Evolutionary conservation across 163 green algal genomes (phyloP).

Genomic region (Volvox carteri): DNA sequence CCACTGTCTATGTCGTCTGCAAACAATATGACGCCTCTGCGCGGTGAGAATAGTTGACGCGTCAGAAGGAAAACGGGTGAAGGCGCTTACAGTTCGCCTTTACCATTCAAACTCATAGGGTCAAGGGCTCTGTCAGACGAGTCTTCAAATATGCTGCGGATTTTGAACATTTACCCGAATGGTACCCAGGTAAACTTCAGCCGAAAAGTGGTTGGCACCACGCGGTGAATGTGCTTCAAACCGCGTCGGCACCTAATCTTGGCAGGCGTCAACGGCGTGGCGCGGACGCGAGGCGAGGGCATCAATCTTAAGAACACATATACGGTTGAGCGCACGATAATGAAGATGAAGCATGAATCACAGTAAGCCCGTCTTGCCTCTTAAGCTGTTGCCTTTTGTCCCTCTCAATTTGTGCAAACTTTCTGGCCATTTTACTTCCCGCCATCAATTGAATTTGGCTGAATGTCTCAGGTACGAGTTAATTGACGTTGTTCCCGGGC

Average conservation of each 20-base stretch:
- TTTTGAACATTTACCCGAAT: conserved; percentile 37
- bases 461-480: conserved; percentile 34
- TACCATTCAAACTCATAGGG: conserved; percentile 27
- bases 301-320: conserved; percentile 42
- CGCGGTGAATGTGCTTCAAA: not conserved
- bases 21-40: conserved; percentile 40
- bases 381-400: conserved; percentile 18
- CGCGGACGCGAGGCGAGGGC: conserved; percentile 11
- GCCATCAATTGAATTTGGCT: too few relatives aligned
- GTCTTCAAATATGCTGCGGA: conserved; percentile 51
- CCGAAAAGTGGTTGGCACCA: not conserved
- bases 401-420: not conserved
- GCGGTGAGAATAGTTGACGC: conserved; percentile 1
- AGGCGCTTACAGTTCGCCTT: too few relatives aligned
- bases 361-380: not conserved
- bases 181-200: conserved; percentile 41
- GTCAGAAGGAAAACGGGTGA: too few relatives aligned
- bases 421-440: not conserved
- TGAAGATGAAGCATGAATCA: conserved; percentile 31
- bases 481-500: conserved; percentile 25
- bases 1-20: not conserved
- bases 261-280: conserved; percentile 3
- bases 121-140: conserved; percentile 7
- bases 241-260: not conserved
- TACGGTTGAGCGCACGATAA: conserved; percentile 43